These are phyloP conservation scores for Apophysomyces elegans DNA, from an alignment of 371 early-diverging fungal species.

Conservation along the genomic window DNA sequence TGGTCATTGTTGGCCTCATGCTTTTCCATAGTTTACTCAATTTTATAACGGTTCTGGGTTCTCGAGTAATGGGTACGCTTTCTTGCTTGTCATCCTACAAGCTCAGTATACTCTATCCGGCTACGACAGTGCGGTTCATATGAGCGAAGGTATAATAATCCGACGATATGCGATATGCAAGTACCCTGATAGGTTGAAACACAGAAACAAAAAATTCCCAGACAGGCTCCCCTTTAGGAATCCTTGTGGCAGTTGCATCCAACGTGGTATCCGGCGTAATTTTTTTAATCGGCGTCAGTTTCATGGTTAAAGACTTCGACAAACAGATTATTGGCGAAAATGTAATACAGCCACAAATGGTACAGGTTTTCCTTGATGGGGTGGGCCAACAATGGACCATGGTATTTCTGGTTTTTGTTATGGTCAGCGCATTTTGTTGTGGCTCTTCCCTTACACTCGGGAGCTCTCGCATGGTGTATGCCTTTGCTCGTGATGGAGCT, in stretches of 20 bases:
- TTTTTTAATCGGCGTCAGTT: conserved; percentile 60
- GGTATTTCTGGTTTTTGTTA: conserved; percentile 60
- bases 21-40: conserved; percentile 40
- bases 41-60: conserved; percentile 64
- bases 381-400: conserved; percentile 59
- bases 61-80: conserved; percentile 51
- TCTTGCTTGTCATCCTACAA: conserved; percentile 60
- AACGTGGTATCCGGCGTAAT: conserved; percentile 60
- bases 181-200: no score
- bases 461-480: conserved; percentile 76
- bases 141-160: conserved; percentile 55
- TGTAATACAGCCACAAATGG: conserved; percentile 60
- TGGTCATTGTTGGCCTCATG: neutral
- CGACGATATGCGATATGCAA: no score
- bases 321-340: conserved; percentile 43
- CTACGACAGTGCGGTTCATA: conserved; percentile 76
- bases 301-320: conserved; percentile 58
- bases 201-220: conserved; percentile 68
- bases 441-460: conserved; percentile 58
- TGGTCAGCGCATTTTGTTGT: conserved; percentile 61
- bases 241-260: conserved; percentile 63
- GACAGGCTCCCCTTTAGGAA: conserved; percentile 61
- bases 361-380: conserved; percentile 67
- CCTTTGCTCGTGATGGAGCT: conserved; percentile 79
- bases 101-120: conserved; percentile 73